Conservation (phyloP, 768 basidiomycete genomes). For the Galerina marginata region DNA sequence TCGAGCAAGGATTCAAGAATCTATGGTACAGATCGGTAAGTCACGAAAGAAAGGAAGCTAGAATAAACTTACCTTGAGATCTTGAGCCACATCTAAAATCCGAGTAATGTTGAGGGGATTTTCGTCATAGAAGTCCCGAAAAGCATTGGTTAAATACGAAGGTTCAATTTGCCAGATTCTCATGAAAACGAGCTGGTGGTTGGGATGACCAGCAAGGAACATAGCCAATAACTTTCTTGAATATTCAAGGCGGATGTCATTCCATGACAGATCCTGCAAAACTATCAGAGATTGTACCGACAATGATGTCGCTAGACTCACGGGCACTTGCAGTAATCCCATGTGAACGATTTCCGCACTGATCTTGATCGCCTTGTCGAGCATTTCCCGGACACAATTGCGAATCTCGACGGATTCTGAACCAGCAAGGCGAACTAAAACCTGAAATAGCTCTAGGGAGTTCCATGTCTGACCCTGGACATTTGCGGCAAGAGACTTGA, state of each 20-base stretch:
- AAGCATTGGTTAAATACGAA: conserved; percentile 82
- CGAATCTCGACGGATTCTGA: conserved; percentile 75
- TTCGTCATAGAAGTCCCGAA: conserved; percentile 91
- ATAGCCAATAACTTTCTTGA: conserved; percentile 83
- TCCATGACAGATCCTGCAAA: conserved; percentile 81
- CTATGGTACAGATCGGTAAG: conserved; percentile 39
- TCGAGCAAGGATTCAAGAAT: conserved; percentile 93
- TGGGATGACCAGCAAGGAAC: conserved; percentile 92
- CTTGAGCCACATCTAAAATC: conserved; percentile 94
- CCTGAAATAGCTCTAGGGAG: conserved; percentile 87
- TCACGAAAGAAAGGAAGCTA: conserved; percentile 2
- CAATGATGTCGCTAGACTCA: conserved; percentile 45
- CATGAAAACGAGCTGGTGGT: conserved; percentile 97
- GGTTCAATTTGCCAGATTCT: conserved; percentile 93
- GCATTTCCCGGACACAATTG: conserved; percentile 83
- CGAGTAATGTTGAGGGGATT: conserved; percentile 92
- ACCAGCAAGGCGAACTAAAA: conserved; percentile 80
- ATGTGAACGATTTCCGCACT: conserved; percentile 94
- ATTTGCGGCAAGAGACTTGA: conserved; percentile 87
- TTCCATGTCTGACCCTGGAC: conserved; percentile 97
- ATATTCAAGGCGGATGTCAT: conserved; percentile 86
- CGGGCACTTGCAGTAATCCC: conserved; percentile 89
- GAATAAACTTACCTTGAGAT: conserved; percentile 72
- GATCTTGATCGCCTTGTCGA: conserved; percentile 92
- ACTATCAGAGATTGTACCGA: conserved; percentile 13